These are phyloP conservation scores for Hevea brasiliensis DNA, from an alignment of 345 rosid species.

Conservation along the genomic window DNA sequence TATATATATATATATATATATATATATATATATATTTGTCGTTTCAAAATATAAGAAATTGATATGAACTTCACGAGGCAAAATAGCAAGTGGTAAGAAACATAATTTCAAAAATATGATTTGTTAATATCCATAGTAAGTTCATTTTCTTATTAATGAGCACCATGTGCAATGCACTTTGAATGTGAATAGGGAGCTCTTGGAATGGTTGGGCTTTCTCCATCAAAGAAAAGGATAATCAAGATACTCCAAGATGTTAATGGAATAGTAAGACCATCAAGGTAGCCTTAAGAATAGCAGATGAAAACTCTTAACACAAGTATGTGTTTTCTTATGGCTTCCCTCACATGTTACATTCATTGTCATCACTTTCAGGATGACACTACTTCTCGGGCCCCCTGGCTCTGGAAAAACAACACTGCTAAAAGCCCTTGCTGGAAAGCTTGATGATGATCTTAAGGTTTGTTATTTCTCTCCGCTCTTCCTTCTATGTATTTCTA, in stretches of 20 bases:
- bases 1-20: not conserved
- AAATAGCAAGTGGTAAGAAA: not conserved
- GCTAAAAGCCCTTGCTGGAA: conserved; percentile 43
- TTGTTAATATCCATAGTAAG: not conserved
- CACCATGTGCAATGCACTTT: not conserved
- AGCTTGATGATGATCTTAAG: conserved; percentile 32
- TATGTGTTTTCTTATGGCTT: too few relatives aligned
- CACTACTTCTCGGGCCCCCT: conserved; percentile 48
- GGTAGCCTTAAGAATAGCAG: conserved; percentile 21
- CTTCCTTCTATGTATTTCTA: not conserved
- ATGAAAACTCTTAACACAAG: not conserved
- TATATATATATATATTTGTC: not conserved
- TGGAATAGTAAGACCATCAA: conserved; percentile 41
- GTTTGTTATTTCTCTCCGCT: conserved; percentile 14
- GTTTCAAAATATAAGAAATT: not conserved
- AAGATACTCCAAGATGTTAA: conserved; percentile 40
- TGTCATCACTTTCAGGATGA: conserved; percentile 26
- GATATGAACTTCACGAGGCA: not conserved
- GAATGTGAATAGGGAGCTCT: conserved; percentile 26
- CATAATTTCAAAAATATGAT: not conserved
- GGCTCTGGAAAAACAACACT: conserved; percentile 44
- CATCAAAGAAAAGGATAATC: conserved; percentile 41
- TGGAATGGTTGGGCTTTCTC: conserved; percentile 31
- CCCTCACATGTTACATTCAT: too few relatives aligned
- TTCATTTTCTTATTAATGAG: not conserved